Base-by-base conservation (phyloP, 2,329 filamentous ascomycete genomes). In the Paecilomyces sp. region DNA sequence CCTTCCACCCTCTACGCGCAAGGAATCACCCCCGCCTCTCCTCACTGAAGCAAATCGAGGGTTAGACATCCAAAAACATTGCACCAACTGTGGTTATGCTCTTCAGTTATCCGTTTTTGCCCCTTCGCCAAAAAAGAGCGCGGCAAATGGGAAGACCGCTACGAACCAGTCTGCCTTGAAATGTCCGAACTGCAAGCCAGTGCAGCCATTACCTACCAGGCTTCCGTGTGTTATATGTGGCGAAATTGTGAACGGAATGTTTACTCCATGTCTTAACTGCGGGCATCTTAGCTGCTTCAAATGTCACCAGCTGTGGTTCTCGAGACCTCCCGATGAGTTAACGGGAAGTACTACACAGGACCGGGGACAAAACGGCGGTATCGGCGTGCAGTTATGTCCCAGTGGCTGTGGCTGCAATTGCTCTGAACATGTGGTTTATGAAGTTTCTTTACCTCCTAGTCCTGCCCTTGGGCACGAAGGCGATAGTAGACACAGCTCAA, bases 321-420 rank as follows among this genome's bases (percentile, higher is more conserved):
- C 64, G 1, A 58, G 60, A 25, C 54, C 57, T 47, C 41, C 5
- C 60, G 57, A 31, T 13, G 34, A 25, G 36, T 12, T 34, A 30
- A 54, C 30, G 50, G 36, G 28, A 15, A n/a, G 8, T 6, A 59
- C 63, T 5, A 54, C 55, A 57, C 58, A 58, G 8, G 51, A 18
- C 13, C 9, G 15, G 12, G 25, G 18, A 47, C 61, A 18, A 54
- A 25, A 51, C 34, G 57, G 22, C 54, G 57, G 57, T 59, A 25
- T 15, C 31, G 61, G 65, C n/a, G 63, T 68, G 2, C 68, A 67
- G 22, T 64, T 69, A 51, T 81, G 79, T 59, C 75, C 78, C 6
- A 77, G 72, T 12, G 78, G 78, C n/a, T 81, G 79, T 64, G 79
- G 77, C 56, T 81, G 79, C 58, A 69, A 67, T 59, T 81, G 79